Conservation (phyloP, 2,329 filamentous ascomycete genomes). For the Fusarium falciforme region DNA sequence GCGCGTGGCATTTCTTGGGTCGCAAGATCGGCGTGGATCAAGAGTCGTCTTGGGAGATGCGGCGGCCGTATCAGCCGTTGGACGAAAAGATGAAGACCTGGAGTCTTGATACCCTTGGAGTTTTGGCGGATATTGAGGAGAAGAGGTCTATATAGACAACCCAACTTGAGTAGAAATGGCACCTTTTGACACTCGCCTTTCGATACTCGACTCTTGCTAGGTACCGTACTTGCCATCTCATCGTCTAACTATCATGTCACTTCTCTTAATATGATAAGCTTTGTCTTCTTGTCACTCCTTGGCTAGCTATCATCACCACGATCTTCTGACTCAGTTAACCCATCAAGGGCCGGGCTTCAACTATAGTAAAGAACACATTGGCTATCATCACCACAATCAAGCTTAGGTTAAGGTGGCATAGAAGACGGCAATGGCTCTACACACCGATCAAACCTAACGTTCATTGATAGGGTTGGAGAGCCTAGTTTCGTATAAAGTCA, state of each 20-base stretch:
- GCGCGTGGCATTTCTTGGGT: conserved; percentile 56
- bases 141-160: conserved; percentile 4
- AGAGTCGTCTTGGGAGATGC: conserved; percentile 53
- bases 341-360: too few species aligned
- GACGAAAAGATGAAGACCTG: conserved; percentile 54
- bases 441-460: not conserved
- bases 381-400: not conserved
- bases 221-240: not conserved
- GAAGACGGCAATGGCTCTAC: not conserved
- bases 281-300: not conserved
- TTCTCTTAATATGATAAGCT: not conserved
- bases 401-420: not conserved
- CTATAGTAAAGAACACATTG: too few species aligned
- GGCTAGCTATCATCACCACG: not conserved
- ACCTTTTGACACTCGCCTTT: not conserved
- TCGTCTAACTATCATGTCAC: not conserved
- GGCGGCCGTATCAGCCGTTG: conserved; percentile 56
- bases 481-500: not conserved
- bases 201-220: not conserved
- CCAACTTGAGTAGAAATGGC: not conserved
- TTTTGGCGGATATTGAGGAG: conserved; percentile 50
- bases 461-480: not conserved
- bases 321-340: too few species aligned
- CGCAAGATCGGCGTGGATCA: conserved; percentile 50
- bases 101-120: conserved; percentile 55